Base-by-base conservation (phyloP, 371 early-diverging fungal genomes). In the Mortierella sp. region DNA sequence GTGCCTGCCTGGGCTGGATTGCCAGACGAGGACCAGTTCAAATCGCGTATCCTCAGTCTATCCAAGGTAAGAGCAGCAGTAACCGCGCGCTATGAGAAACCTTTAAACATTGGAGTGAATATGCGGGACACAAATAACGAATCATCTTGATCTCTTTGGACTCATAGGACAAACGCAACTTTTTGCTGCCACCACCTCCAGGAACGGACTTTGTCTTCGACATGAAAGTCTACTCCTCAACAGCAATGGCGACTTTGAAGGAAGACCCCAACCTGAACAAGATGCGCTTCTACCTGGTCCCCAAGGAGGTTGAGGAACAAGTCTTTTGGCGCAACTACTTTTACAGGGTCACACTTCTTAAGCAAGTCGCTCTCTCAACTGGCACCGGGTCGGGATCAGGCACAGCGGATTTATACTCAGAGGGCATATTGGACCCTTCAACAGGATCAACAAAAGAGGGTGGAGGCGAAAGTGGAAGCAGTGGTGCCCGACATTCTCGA, bases 271-370 rank as follows among this genome's bases (percentile, higher is more conserved):
- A 90, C 14, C 87, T 95, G 26, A 88, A 92, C 16, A 78, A 88
- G 57, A 90, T 92, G 92, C 91, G 95, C 21, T 95, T 94, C 74
- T 74, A 89, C 11, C 87, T 95, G 0, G 95, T 95, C 5, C 95
- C 95, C 34, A 92, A 54, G 83, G 94, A 94, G 65, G 90, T 95
- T 2, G 89, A 89, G 21, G 95, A 95, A 48, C 86, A 88, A 1
- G 84, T 78, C 10, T 95, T 95, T 82, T 95, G 95, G 95, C 85
- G 89, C 75, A 95, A 95, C 74, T 95, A 95, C 76, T 95, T 95
- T 84, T 95, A 95, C 83, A 90, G 95, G n/a, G 93, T 95, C 0
- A 91, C 91, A 5, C 81, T 93, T 50, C 81, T 92, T 45, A 94
- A 94, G 70, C 93, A 94, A 71, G 73, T 82, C 14, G 79, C 86